Evolutionary conservation across 106 monocot genomes (phyloP).

Genomic region (Dendrobium huoshanense): DNA sequence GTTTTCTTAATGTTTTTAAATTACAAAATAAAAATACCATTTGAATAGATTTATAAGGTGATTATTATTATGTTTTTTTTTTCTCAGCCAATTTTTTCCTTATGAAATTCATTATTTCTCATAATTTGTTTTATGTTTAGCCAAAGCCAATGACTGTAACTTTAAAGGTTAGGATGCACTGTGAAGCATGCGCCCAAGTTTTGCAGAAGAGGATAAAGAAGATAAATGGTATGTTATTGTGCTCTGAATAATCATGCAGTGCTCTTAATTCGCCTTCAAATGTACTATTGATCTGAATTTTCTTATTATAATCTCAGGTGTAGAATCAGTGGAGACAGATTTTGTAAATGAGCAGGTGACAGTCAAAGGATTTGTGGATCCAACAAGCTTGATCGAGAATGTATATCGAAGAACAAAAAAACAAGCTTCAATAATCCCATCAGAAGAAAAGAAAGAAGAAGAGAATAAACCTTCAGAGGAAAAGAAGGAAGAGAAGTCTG

Average conservation of each 20-base stretch:
- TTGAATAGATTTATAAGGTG: too few species aligned
- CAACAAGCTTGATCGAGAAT: conserved; percentile 42
- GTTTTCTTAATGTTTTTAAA: too few species aligned
- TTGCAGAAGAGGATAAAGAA: conserved; percentile 63
- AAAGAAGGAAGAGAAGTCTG: conserved; percentile 10
- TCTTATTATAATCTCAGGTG: conserved; percentile 28
- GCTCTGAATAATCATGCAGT: too few species aligned
- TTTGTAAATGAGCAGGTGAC: conserved; percentile 36
- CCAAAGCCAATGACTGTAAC: conserved; percentile 53
- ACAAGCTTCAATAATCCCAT: conserved; percentile 33
- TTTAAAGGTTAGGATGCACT: conserved; percentile 72
- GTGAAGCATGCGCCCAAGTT: conserved; percentile 63
- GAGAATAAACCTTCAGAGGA: conserved; percentile 20
- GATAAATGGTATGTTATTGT: conserved; percentile 48
- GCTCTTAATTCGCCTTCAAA: too few species aligned
- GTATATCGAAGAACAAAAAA: conserved; percentile 53
- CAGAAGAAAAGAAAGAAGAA: conserved; percentile 25
- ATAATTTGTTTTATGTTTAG: conserved; percentile 6
- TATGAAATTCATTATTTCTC: too few species aligned
- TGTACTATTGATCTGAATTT: too few species aligned
- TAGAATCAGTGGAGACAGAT: conserved; percentile 62
- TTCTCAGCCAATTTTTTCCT: too few species aligned
- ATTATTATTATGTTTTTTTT: too few species aligned
- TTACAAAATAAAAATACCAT: too few species aligned
- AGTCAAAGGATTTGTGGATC: conserved; percentile 62